phyloP scores from a whole-genome alignment of 345 rosid species.

The Schrenkiella parvula region DNA sequence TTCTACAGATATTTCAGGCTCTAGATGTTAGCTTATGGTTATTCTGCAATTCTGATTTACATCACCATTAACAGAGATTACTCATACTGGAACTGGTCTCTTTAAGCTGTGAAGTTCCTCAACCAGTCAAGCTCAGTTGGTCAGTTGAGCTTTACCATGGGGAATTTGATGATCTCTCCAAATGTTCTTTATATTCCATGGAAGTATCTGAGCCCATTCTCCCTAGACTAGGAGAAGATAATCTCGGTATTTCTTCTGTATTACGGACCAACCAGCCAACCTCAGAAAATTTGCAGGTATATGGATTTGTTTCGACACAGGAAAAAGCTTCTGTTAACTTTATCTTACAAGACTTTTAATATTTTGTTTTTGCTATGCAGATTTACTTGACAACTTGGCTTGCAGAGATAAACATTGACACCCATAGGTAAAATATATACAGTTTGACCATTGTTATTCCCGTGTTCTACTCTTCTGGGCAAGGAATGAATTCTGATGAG shows the following conservation, averaged over 20 bases:
- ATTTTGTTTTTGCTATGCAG: slow-evolving; percentile 32
- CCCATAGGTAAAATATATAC: slow-evolving; percentile 51
- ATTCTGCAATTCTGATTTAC: slow-evolving; percentile 1
- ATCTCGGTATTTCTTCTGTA: slow-evolving; percentile 28
- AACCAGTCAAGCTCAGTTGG: slow-evolving; percentile 44
- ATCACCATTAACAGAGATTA: slow-evolving; percentile 46
- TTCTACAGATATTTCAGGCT: background rate
- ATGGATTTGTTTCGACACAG: background rate
- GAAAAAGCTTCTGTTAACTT: background rate
- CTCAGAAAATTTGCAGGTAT: slow-evolving; percentile 61
- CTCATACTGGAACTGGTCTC: slow-evolving; percentile 51
- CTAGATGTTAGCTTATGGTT: background rate
- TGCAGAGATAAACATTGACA: slow-evolving; percentile 66
- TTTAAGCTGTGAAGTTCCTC: slow-evolving; percentile 43
- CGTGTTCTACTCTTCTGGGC: background rate
- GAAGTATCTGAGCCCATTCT: slow-evolving; percentile 43
- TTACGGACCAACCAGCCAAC: slow-evolving; percentile 39
- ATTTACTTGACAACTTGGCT: slow-evolving; percentile 77
- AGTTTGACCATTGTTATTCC: background rate
- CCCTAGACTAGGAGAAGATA: slow-evolving; percentile 44
- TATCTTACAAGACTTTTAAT: background rate
- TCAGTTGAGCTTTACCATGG: slow-evolving; percentile 68
- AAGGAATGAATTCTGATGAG: background rate
- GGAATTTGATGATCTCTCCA: slow-evolving; percentile 58
- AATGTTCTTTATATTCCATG: slow-evolving; percentile 46